Percentiles rank a stretch among this genome's conserved stretches.
Evolutionary conservation across 805 yeast species (phyloP).

Genomic region (Cyberlindnera maritima): DNA sequence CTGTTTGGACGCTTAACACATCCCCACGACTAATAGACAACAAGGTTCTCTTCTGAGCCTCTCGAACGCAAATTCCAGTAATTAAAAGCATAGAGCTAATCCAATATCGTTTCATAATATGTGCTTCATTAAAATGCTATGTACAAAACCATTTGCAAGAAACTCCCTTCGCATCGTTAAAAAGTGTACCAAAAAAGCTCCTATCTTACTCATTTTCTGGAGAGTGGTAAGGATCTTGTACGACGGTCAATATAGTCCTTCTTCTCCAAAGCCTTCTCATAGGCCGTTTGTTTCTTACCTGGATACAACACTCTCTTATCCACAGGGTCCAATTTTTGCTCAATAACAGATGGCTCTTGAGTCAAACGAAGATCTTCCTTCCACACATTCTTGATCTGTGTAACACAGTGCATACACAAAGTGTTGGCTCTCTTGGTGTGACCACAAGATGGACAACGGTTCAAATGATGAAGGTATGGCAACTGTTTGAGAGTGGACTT

Average conservation of each 20-base stretch:
- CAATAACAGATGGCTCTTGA: slow-evolving; percentile 20
- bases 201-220: slow-evolving; percentile 21
- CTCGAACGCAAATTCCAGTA: too few species aligned
- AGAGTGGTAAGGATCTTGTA: slow-evolving; percentile 55
- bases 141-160: slow-evolving; percentile 2
- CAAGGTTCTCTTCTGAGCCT: too few species aligned
- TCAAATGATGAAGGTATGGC: slow-evolving; percentile 70
- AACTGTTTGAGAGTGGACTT: slow-evolving; percentile 83
- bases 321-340: slow-evolving; percentile 43
- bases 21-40: too few species aligned
- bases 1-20: too few species aligned
- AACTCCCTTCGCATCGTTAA: too few species aligned
- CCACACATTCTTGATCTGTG: slow-evolving; percentile 76
- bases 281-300: slow-evolving; percentile 54
- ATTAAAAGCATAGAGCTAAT: too few species aligned
- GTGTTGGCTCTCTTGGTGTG: slow-evolving; percentile 86
- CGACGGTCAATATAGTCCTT: slow-evolving; percentile 55
- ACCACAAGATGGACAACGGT: slow-evolving; percentile 95
- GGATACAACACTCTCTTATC: slow-evolving; percentile 73
- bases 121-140: not conserved
- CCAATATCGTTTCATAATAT: not conserved
- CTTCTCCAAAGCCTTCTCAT: slow-evolving; percentile 44
- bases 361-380: slow-evolving; percentile 38
- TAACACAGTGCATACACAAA: slow-evolving; percentile 89
- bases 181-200: not conserved